Conservation (phyloP, 2,329 filamentous ascomycete genomes). For the Colletotrichum kahawae region DNA sequence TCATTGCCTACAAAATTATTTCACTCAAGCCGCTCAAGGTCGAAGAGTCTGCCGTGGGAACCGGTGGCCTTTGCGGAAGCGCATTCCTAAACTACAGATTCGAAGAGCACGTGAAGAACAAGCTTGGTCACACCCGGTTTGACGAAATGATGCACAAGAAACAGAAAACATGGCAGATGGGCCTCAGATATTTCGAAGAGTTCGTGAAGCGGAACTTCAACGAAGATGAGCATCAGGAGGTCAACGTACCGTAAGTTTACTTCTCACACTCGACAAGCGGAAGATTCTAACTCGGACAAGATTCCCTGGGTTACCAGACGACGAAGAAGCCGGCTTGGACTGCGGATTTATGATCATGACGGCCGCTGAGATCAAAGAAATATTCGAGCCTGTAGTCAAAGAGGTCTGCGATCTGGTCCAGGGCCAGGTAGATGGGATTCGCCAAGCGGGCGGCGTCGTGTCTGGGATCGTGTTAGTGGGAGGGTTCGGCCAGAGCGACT, state of each 20-base stretch:
- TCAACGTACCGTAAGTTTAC: slow-evolving; percentile 71
- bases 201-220: slow-evolving; percentile 87
- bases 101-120: slow-evolving; percentile 73
- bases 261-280: not conserved
- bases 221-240: slow-evolving; percentile 76
- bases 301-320: slow-evolving; percentile 77
- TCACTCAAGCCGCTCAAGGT: slow-evolving; percentile 74
- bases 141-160: slow-evolving; percentile 80
- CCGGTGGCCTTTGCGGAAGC: slow-evolving; percentile 77
- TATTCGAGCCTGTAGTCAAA: slow-evolving; percentile 77
- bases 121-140: slow-evolving; percentile 71
- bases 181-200: slow-evolving; percentile 80
- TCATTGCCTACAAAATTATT: slow-evolving; percentile 83
- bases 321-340: slow-evolving; percentile 76
- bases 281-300: slow-evolving; percentile 30
- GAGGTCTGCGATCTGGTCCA: slow-evolving; percentile 72
- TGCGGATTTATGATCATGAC: slow-evolving; percentile 78
- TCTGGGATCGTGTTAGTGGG: slow-evolving; percentile 82
- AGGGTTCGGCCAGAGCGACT: slow-evolving; percentile 81
- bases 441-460: slow-evolving; percentile 65
- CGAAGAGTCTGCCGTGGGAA: slow-evolving; percentile 81
- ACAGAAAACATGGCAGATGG: slow-evolving; percentile 81
- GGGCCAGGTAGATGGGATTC: slow-evolving; percentile 69
- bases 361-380: slow-evolving; percentile 71
- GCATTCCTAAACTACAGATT: slow-evolving; percentile 83